A percentile compares a stretch with the other conserved stretches of the same genome.
phyloP scores from a whole-genome alignment of 768 basidiomycete genomes.

The Cytidiella melzeri region DNA sequence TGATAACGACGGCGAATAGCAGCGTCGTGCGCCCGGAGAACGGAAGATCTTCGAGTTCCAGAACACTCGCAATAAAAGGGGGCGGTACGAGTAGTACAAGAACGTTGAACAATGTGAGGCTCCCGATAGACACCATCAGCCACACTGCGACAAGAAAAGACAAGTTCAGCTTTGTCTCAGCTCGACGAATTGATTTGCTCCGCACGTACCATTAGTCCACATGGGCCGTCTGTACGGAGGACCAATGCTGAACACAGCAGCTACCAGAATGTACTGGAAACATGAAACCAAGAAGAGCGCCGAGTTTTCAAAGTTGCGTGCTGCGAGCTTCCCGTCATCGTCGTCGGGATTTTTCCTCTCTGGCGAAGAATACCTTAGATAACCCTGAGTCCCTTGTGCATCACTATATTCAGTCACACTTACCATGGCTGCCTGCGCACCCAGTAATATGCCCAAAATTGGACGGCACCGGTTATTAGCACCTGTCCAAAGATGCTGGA shows the following conservation, averaged over 20 bases:
- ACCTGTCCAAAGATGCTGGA: conserved; percentile 92
- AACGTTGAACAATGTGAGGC: conserved; percentile 67
- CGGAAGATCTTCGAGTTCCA: conserved; percentile 77
- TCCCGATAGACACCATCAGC: conserved; percentile 72
- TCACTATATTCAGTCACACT: conserved; percentile 14
- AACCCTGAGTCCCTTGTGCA: conserved; percentile 6
- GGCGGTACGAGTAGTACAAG: conserved; percentile 74
- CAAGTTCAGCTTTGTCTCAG: neutral
- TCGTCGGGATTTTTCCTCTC: conserved; percentile 34
- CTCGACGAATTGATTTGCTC: neutral
- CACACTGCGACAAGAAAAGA: conserved; percentile 57
- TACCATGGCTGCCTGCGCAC: conserved; percentile 83
- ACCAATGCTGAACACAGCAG: conserved; percentile 96
- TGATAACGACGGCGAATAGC: conserved; percentile 58
- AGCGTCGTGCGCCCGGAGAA: conserved; percentile 61
- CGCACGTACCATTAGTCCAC: conserved; percentile 77
- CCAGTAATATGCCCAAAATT: conserved; percentile 88
- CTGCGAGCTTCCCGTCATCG: conserved; percentile 66
- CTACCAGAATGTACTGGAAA: conserved; percentile 97
- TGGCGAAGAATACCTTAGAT: conserved; percentile 74
- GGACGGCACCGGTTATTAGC: conserved; percentile 72
- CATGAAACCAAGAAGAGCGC: conserved; percentile 89
- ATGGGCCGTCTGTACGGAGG: conserved; percentile 94
- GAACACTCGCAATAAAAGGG: conserved; percentile 44
- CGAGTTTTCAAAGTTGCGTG: conserved; percentile 89